Evolutionary conservation across 306 rosid species (phyloP), one percentile per base, ranked within the genome.

Genomic region (Ochetophila trinervis): DNA sequence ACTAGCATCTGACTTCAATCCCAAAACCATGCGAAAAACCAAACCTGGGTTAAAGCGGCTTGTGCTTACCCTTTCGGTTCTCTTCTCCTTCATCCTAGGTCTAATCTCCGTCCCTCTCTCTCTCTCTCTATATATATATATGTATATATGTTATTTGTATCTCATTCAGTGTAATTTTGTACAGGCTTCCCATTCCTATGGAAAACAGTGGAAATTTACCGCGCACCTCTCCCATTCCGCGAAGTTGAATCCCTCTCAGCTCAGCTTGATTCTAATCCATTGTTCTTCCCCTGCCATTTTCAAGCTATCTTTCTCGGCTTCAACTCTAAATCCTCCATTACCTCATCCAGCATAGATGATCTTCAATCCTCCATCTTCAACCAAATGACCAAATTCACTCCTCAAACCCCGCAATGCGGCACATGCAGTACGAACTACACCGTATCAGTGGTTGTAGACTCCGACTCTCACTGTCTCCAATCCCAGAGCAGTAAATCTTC

Each of bases 161-260:
- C 67, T 62, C 22, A 15, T 37, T 61, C 15, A 21, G n/a, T 57
- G 67, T 24, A 30, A 6, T n/a, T 65, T 8, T 48, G 44, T 63
- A 57, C 78, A 87, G 95, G 87, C 60, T 79, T 87, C 51, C 98
- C 96, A 5, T 54, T 89, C 62, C 70, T 93, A 20, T 89, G 90
- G 91, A 93, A 86, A 75, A 84, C 97, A 53, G 91, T 93, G 3
- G 97, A 93, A 81, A 93, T 93, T 63, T 86, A 89, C 79, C 91
- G 94, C 19, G 87, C 97, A 0, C 90, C 96, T 0, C 86, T 93
- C 15, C 99, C 99, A 2, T 93, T 93, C 65, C 72, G 75, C 14
- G 86, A 76, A 37, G 83, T 93, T 49, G 94, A 93, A 3, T 68
- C 82, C 0, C 83, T 93, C 67, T 87, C 97, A 4, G 76, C 82